Conservation (phyloP, 257 asterid genomes). For the Ballota nigra region DNA sequence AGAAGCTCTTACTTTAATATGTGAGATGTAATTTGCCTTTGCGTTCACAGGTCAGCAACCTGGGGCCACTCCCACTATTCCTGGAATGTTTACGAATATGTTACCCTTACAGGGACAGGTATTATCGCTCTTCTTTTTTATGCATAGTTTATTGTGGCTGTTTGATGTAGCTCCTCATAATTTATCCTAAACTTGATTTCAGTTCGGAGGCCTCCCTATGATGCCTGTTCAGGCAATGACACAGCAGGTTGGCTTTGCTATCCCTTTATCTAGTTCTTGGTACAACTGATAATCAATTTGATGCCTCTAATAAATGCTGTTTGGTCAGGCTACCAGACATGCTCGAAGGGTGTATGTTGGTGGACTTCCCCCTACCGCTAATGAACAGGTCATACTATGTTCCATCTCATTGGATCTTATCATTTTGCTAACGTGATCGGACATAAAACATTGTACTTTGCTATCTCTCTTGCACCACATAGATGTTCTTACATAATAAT, state of each 20-base stretch:
- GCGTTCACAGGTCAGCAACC: conserved; percentile 76
- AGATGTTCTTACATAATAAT: neutral
- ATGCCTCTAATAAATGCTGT: conserved; percentile 21
- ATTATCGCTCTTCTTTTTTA: neutral
- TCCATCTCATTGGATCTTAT: neutral
- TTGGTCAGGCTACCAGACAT: conserved; percentile 88
- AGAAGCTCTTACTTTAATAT: conserved; percentile 19
- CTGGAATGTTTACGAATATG: conserved; percentile 86
- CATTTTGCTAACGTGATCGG: neutral
- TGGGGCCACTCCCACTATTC: conserved; percentile 58
- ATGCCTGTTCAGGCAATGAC: conserved; percentile 98
- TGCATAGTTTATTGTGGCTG: neutral
- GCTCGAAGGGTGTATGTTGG: conserved; percentile 99
- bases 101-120: conserved; percentile 81
- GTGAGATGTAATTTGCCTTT: conserved; percentile 28
- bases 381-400: conserved; percentile 67
- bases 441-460: neutral
- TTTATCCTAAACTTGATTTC: conserved; percentile 27
- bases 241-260: conserved; percentile 67
- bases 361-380: conserved; percentile 94
- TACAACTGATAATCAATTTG: neutral
- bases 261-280: conserved; percentile 4
- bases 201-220: conserved; percentile 71
- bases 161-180: conserved; percentile 21
- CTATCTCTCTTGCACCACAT: neutral